phyloP scores from a whole-genome alignment of 495 filamentous ascomycete species.

The Alectoria sarmentosa region DNA sequence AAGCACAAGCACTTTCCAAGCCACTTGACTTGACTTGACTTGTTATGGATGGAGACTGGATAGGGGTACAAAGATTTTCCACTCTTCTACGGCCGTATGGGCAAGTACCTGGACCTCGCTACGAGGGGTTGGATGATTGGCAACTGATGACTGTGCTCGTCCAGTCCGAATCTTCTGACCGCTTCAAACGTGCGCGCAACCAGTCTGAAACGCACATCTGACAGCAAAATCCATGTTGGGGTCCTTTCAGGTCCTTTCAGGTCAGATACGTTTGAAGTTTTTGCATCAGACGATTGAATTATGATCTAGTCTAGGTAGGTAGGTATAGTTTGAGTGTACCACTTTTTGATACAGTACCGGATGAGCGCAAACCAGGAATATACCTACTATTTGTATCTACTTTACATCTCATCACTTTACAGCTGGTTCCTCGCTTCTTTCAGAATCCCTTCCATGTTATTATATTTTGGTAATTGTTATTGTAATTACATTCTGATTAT shows the following conservation, averaged over 20 bases:
- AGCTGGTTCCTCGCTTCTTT: no score
- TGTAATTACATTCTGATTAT: no score
- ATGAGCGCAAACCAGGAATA: no score
- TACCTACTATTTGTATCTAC: no score
- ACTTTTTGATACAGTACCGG: no score
- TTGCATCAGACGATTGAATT: neutral
- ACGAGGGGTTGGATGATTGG: neutral
- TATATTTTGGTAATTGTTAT: no score
- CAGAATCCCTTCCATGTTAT: no score
- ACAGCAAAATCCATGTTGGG: neutral
- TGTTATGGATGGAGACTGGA: no score
- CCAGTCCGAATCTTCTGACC: neutral
- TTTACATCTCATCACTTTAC: no score
- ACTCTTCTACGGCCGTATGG: neutral
- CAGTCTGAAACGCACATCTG: conserved; percentile 15
- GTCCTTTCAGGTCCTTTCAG: no score
- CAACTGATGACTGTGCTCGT: neutral
- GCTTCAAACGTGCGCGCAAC: conserved; percentile 10
- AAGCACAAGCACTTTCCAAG: neutral
- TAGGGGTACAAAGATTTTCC: neutral
- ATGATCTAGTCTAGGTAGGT: neutral
- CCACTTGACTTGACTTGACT: neutral
- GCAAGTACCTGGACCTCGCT: neutral
- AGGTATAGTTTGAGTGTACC: no score
- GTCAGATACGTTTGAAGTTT: no score